Evolutionary conservation across 306 rosid species (phyloP).

Genomic region (Hylodesmum podocarpum): DNA sequence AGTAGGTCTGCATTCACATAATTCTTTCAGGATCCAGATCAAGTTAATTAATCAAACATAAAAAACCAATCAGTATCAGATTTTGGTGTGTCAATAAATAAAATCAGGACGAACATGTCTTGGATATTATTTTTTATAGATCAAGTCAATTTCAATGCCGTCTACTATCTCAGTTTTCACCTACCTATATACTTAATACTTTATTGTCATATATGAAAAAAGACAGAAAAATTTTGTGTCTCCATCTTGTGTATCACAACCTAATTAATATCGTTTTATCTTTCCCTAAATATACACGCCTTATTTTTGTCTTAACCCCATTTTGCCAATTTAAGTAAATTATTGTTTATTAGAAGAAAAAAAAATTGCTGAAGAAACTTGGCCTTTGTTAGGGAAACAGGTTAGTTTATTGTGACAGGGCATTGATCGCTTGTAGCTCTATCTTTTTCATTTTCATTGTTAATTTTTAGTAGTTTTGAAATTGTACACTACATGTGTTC

Average conservation of each 20-base stretch:
- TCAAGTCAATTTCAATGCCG: conserved; percentile 21
- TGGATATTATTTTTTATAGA: conserved; percentile 2
- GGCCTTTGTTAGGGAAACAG: neutral
- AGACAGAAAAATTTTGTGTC: neutral
- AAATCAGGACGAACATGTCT: neutral
- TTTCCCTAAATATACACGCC: neutral
- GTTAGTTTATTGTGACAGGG: neutral
- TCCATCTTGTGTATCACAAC: conserved; percentile 18
- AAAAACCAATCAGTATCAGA: neutral
- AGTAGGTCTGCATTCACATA: neutral
- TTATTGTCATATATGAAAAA: neutral
- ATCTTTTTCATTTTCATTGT: neutral
- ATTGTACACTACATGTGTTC: neutral
- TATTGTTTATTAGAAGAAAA: neutral
- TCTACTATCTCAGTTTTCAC: neutral
- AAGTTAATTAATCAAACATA: neutral
- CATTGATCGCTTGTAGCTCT: neutral
- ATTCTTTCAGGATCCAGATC: neutral
- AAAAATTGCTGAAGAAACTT: neutral
- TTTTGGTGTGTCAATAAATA: conserved; percentile 11
- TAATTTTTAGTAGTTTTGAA: neutral
- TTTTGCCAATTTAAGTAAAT: neutral
- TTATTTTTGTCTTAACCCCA: neutral
- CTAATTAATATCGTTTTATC: neutral
- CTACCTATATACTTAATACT: neutral